These are phyloP conservation scores for Plasmodium sp. DNA, from an alignment of 169 alveolate genomes.

Conservation along the genomic window DNA sequence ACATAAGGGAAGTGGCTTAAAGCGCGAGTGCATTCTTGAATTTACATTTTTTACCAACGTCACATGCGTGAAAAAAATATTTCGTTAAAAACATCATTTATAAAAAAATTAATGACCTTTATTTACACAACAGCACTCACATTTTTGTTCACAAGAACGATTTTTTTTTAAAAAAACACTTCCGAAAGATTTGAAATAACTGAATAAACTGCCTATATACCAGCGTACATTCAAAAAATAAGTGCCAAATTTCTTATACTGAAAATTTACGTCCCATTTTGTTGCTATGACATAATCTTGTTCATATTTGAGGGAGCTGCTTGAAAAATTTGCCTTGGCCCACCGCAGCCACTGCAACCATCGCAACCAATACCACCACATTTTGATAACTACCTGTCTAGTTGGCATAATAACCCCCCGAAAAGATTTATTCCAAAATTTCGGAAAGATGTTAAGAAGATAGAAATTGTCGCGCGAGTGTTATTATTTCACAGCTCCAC, in stretches of 20 bases:
- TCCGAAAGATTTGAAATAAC: neutral
- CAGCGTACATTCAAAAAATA: neutral
- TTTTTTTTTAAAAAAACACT: neutral
- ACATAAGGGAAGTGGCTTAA: neutral
- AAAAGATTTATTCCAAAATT: neutral
- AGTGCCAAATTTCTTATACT: neutral
- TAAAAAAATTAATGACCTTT: neutral
- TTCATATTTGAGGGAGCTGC: neutral
- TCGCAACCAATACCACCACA: neutral
- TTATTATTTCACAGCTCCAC: neutral
- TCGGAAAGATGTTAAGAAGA: neutral
- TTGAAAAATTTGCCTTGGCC: neutral
- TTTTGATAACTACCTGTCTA: neutral
- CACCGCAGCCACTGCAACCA: neutral
- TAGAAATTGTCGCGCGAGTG: neutral
- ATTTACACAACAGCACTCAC: neutral
- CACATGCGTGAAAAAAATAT: neutral
- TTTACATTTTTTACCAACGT: neutral
- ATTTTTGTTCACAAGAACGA: neutral
- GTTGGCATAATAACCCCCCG: neutral
- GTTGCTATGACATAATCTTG: neutral
- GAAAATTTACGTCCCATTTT: neutral
- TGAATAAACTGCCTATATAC: neutral
- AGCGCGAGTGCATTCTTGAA: neutral
- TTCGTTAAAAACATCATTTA: neutral